These are phyloP conservation scores for Vairimorpha ceranae DNA, from an alignment of 371 early-diverging fungal species.

Conservation along the genomic window DNA sequence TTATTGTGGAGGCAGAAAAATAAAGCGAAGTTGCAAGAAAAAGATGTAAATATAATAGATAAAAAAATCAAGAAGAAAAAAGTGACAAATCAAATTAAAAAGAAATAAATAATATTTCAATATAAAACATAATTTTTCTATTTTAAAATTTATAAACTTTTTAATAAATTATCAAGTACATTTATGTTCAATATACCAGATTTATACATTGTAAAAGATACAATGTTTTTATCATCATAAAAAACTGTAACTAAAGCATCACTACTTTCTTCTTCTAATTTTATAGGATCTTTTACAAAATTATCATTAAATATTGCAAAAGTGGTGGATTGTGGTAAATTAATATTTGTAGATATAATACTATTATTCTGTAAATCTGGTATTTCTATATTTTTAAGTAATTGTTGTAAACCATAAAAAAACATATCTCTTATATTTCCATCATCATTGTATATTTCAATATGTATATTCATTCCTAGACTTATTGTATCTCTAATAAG, in stretches of 20 bases:
- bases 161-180: no score
- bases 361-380: neutral
- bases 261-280: constrained; percentile 7
- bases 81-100: neutral
- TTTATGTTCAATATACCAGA: neutral
- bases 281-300: constrained; percentile 11
- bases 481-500: neutral
- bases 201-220: neutral
- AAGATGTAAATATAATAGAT: neutral
- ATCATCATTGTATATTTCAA: constrained; percentile 21
- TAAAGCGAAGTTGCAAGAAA: neutral
- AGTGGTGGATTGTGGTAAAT: neutral
- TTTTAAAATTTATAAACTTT: no score
- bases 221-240: neutral
- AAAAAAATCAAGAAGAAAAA: neutral
- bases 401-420: neutral
- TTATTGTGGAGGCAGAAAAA: no score
- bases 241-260: neutral
- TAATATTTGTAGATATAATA: neutral
- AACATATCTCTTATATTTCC: constrained; percentile 24
- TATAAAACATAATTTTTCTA: no score
- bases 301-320: constrained; percentile 27
- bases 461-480: constrained; percentile 17
- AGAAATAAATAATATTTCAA: no score
- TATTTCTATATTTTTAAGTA: constrained; percentile 14